Evolutionary conservation across 2,329 filamentous ascomycete species (phyloP).

Genomic region (Penicillium hesseltinei): DNA sequence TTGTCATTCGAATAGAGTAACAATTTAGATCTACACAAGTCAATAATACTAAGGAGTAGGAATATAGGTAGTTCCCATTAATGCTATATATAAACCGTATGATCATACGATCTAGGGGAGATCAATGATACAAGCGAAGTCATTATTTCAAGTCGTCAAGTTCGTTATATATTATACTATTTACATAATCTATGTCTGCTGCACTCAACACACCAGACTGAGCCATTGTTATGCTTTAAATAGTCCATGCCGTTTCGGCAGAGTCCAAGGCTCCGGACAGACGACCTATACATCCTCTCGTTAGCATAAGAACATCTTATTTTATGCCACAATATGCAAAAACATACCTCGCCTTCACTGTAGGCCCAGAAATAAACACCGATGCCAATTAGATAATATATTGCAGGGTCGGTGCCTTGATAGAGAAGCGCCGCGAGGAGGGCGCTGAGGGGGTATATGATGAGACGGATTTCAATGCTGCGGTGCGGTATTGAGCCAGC

Average conservation of each 20-base stretch:
- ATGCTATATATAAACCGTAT: not conserved
- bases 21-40: not conserved
- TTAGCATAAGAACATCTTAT: not conserved
- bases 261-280: slow-evolving; percentile 67
- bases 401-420: slow-evolving; percentile 84
- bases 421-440: slow-evolving; percentile 77
- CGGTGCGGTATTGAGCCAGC: slow-evolving; percentile 78
- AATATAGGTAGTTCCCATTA: not conserved
- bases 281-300: slow-evolving; percentile 53
- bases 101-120: not conserved
- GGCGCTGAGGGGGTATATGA: slow-evolving; percentile 75
- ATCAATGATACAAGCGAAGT: not conserved
- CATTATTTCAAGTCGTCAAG: not conserved
- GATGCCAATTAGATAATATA: slow-evolving; percentile 88
- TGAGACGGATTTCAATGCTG: slow-evolving; percentile 80
- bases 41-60: not conserved
- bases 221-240: slow-evolving; percentile 29
- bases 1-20: not conserved
- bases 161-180: slow-evolving; percentile 9
- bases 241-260: slow-evolving; percentile 53
- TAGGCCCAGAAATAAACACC: slow-evolving; percentile 95
- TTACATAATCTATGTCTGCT: slow-evolving; percentile 18
- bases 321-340: not conserved
- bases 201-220: slow-evolving; percentile 11
- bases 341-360: slow-evolving; percentile 88